These are phyloP conservation scores for Astraeus odoratus DNA, from an alignment of 768 basidiomycete species.

Conservation along the genomic window DNA sequence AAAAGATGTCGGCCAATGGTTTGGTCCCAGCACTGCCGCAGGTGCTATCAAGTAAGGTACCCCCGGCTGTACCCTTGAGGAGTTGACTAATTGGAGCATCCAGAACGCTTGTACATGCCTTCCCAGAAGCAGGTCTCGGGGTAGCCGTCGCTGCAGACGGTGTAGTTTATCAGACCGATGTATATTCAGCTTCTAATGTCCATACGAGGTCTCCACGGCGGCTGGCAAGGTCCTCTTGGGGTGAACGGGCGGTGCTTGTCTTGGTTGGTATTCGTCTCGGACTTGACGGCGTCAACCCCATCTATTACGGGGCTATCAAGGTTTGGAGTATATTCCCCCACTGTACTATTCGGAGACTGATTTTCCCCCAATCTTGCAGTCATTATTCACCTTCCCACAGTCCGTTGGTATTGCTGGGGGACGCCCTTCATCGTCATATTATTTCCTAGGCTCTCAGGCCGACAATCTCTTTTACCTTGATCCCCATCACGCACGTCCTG, in stretches of 20 bases:
- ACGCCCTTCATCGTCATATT: conserved; percentile 94
- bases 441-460: conserved; percentile 91
- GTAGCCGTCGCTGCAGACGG: conserved; percentile 81
- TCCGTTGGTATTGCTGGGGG: conserved; percentile 96
- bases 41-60: conserved; percentile 82
- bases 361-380: conserved; percentile 34
- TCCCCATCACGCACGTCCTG: conserved; percentile 71
- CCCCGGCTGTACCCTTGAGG: neutral
- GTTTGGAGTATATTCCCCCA: conserved; percentile 26
- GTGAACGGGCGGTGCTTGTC: conserved; percentile 76
- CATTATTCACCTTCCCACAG: conserved; percentile 88
- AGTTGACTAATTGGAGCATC: conserved; percentile 2
- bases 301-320: conserved; percentile 86
- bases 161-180: conserved; percentile 78
- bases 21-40: conserved; percentile 95
- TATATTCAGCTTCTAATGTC: conserved; percentile 64
- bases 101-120: conserved; percentile 71
- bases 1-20: conserved; percentile 96
- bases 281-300: conserved; percentile 88
- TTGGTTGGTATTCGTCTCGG: conserved; percentile 84
- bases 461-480: conserved; percentile 82
- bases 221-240: conserved; percentile 50
- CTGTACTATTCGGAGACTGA: neutral
- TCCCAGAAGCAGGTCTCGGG: conserved; percentile 73
- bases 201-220: conserved; percentile 24